A percentile compares a stretch with the other conserved stretches of the same genome.
phyloP scores from a whole-genome alignment of 176 grass and related monocot genomes.

The Oryza longistaminata region DNA sequence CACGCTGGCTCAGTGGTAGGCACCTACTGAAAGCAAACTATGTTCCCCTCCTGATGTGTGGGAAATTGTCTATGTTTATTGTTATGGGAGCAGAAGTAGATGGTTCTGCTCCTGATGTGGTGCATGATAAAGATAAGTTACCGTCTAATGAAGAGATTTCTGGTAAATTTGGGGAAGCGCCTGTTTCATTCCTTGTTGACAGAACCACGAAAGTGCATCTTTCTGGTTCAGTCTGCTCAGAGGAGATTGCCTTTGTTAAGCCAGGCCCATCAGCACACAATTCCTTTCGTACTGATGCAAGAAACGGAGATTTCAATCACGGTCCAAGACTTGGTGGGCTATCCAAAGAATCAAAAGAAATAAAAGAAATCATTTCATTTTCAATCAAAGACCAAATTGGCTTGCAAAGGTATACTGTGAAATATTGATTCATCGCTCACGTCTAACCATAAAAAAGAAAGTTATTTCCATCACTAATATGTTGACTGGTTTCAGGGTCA shows the following conservation, averaged over 20 bases:
- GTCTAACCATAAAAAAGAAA: background rate
- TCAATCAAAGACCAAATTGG: slow-evolving; percentile 51
- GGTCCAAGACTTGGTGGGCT: slow-evolving; percentile 66
- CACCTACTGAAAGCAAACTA: slow-evolving; percentile 79
- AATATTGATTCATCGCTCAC: background rate
- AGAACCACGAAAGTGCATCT: slow-evolving; percentile 65
- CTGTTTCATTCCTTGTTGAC: slow-evolving; percentile 44
- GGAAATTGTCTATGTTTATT: slow-evolving; percentile 60
- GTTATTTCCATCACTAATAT: slow-evolving; percentile 23
- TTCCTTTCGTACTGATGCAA: background rate
- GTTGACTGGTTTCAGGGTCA: slow-evolving; percentile 62
- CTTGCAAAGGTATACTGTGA: slow-evolving; percentile 49
- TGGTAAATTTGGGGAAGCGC: slow-evolving; percentile 16
- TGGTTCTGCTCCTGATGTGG: slow-evolving; percentile 25
- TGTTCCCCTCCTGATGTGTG: slow-evolving; percentile 60
- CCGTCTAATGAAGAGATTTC: slow-evolving; percentile 22
- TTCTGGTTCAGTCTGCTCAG: slow-evolving; percentile 39
- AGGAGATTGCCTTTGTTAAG: slow-evolving; percentile 35
- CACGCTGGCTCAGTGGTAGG: slow-evolving; percentile 67
- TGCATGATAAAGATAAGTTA: slow-evolving; percentile 33
- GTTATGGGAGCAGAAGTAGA: slow-evolving; percentile 56
- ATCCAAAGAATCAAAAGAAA: slow-evolving; percentile 61
- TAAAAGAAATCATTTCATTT: slow-evolving; percentile 76
- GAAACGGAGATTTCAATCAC: slow-evolving; percentile 22
- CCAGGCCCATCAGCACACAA: slow-evolving; percentile 13